A percentile compares a stretch with the other conserved stretches of the same genome.
These are phyloP conservation scores for Spiraea crenata DNA, from an alignment of 331 rosid genomes.

Conservation along the genomic window DNA sequence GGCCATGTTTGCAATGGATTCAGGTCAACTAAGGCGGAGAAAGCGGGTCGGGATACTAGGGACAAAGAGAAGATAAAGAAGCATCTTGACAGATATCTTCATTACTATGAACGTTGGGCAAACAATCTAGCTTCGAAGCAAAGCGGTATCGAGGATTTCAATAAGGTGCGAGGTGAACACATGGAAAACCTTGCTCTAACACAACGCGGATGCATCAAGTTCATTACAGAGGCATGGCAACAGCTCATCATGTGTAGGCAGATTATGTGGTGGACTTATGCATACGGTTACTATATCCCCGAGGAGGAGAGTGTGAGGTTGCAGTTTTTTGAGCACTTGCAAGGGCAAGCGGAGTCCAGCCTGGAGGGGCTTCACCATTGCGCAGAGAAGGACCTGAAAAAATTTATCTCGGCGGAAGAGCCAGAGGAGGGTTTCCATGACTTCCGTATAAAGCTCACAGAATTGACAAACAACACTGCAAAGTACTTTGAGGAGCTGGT, in stretches of 20 bases:
- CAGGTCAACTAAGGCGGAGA: too few relatives aligned
- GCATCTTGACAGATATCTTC: background rate
- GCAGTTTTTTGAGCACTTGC: conserved; percentile 41
- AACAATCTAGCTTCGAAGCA: background rate
- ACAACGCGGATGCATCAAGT: conserved; percentile 33
- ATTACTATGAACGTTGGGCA: conserved; percentile 13
- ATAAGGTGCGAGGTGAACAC: background rate
- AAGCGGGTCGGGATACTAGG: too few relatives aligned
- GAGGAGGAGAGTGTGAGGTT: conserved; percentile 38
- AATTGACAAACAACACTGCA: conserved; percentile 47
- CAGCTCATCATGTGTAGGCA: conserved; percentile 54
- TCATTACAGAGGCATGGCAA: conserved; percentile 52
- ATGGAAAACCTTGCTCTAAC: conserved; percentile 32
- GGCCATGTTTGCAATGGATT: background rate
- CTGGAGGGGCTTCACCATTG: conserved; percentile 53
- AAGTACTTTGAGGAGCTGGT: conserved; percentile 48
- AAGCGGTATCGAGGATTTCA: background rate
- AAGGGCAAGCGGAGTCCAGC: conserved; percentile 50
- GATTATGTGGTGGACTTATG: conserved; percentile 57
- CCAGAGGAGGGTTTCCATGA: conserved; percentile 22
- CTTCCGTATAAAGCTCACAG: conserved; percentile 33
- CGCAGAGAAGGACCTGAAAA: conserved; percentile 30
- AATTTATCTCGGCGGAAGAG: conserved; percentile 18
- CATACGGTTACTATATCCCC: conserved; percentile 45
- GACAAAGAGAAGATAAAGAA: background rate